phyloP scores from a whole-genome alignment of 345 rosid species.

The Cardiospermum halicacabum region DNA sequence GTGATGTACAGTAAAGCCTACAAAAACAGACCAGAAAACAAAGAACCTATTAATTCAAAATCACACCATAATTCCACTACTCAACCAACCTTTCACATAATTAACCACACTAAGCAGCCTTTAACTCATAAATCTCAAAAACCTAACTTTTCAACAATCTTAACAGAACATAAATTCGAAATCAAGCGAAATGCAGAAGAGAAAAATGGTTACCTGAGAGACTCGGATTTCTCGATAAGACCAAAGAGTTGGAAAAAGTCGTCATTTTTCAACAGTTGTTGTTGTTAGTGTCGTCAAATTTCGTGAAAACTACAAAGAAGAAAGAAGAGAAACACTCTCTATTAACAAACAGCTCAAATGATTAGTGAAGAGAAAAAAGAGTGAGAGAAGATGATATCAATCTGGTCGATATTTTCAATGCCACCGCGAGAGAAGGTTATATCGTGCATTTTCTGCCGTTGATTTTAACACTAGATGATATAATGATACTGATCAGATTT shows the following conservation, averaged over 20 bases:
- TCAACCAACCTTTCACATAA: no score
- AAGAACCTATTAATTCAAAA: neutral
- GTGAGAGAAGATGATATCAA: constrained; percentile 11
- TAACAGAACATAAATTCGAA: neutral
- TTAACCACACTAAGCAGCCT: no score
- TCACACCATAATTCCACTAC: neutral
- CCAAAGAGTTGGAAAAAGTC: constrained; percentile 46
- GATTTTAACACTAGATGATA: neutral
- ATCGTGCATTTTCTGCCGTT: neutral
- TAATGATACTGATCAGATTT: neutral
- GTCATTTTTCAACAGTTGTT: constrained; percentile 30
- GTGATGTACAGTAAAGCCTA: neutral
- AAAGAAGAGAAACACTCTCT: no score
- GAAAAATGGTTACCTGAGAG: constrained; percentile 34
- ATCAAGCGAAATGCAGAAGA: constrained; percentile 9
- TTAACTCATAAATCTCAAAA: neutral
- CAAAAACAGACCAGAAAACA: neutral
- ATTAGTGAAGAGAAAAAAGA: neutral
- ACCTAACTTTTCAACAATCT: neutral
- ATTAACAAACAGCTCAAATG: neutral
- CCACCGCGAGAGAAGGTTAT: neutral
- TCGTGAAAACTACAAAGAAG: no score
- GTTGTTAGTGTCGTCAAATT: constrained; percentile 10
- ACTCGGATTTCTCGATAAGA: constrained; percentile 31
- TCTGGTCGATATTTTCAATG: neutral